phyloP scores from a whole-genome alignment of 768 basidiomycete species.

The Boletellus ananas region DNA sequence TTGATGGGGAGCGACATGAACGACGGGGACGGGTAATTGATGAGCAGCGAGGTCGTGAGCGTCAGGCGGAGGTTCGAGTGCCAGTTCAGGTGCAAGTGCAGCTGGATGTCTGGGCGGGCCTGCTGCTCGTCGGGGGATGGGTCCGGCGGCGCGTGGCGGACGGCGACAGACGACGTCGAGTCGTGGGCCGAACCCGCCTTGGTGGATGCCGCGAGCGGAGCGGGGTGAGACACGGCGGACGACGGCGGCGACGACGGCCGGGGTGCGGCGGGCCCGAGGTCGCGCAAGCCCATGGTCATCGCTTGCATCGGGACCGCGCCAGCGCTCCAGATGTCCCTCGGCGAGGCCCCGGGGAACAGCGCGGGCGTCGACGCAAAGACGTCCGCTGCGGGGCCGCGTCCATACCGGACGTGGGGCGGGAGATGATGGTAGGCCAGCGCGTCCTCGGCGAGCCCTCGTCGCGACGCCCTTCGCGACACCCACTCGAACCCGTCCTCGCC shows the following conservation, averaged over 20 bases:
- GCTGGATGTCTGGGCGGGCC: constrained; percentile 65
- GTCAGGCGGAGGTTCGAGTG: constrained; percentile 85
- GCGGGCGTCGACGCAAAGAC: constrained; percentile 55
- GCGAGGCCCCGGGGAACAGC: constrained; percentile 33
- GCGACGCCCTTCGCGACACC: constrained; percentile 65
- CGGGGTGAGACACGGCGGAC: constrained; percentile 29
- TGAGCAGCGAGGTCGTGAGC: constrained; percentile 86
- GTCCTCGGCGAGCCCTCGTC: constrained; percentile 47
- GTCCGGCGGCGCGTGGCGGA: constrained; percentile 8
- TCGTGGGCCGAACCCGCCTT: constrained; percentile 12
- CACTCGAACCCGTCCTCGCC: constrained; percentile 81
- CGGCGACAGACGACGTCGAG: constrained; percentile 14
- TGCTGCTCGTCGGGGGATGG: constrained; percentile 25
- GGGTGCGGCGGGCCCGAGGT: constrained; percentile 32
- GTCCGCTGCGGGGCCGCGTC: constrained; percentile 52
- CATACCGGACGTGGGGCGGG: constrained; percentile 71
- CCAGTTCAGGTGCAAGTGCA: constrained; percentile 85
- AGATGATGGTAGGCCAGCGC: constrained; percentile 64
- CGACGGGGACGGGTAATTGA: constrained; percentile 93
- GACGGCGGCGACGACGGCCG: background rate
- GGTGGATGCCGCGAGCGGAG: constrained; percentile 31
- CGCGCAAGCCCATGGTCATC: constrained; percentile 33
- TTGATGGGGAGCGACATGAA: constrained; percentile 98
- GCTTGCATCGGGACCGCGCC: constrained; percentile 14
- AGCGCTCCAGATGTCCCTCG: constrained; percentile 43